Evolutionary conservation across 345 rosid genomes (phyloP).

Genomic region (Lepidium aucheri): DNA sequence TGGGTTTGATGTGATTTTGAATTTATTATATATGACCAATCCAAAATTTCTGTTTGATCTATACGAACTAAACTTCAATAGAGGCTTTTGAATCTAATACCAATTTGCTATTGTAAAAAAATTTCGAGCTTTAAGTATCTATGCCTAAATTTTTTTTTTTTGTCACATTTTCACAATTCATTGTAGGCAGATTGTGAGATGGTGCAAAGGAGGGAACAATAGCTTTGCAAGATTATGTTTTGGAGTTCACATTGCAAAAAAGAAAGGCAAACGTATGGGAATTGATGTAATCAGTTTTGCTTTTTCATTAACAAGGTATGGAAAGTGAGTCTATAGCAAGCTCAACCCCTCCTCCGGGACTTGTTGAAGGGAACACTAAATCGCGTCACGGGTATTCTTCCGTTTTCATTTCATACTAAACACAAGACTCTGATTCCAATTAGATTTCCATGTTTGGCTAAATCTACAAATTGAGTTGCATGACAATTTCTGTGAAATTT

Average conservation of each 20-base stretch:
- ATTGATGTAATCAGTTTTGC: slow-evolving; percentile 41
- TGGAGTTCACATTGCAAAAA: slow-evolving; percentile 43
- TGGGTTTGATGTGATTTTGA: not conserved
- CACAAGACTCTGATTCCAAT: not conserved
- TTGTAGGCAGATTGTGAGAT: slow-evolving; percentile 22
- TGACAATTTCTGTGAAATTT: slow-evolving; percentile 10
- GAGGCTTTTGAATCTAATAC: not conserved
- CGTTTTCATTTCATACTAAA: not conserved
- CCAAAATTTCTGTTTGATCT: not conserved
- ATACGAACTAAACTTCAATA: not conserved
- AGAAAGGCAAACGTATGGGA: slow-evolving; percentile 40
- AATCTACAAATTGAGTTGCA: not conserved
- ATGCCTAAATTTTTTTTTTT: not conserved
- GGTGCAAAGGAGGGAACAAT: slow-evolving; percentile 14
- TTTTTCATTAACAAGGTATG: slow-evolving; percentile 47
- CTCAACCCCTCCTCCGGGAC: slow-evolving; percentile 55
- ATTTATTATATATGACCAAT: not conserved
- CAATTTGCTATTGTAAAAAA: not conserved
- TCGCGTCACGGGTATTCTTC: slow-evolving; percentile 67
- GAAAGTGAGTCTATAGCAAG: slow-evolving; percentile 48
- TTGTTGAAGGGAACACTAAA: slow-evolving; percentile 38
- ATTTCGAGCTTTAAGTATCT: not conserved
- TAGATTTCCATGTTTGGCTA: not conserved
- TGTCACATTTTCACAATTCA: not conserved
- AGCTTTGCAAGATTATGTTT: slow-evolving; percentile 36